phyloP scores from a whole-genome alignment of 345 rosid genomes.

The Corchorus capsularis region DNA sequence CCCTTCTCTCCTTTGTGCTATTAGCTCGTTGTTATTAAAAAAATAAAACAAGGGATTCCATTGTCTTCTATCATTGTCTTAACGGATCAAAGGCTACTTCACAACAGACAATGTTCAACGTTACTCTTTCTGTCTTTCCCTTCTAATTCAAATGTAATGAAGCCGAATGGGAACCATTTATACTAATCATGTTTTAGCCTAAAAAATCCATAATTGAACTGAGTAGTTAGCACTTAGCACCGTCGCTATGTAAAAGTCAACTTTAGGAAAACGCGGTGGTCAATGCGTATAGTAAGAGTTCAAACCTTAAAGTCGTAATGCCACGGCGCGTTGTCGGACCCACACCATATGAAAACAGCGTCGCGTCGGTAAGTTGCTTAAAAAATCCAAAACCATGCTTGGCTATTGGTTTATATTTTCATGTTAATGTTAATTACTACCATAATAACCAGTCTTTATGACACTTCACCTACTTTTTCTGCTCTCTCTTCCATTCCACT shows the following conservation, averaged over 20 bases:
- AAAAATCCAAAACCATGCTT: background rate
- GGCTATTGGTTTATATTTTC: background rate
- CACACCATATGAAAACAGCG: background rate
- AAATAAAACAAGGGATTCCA: too few species aligned
- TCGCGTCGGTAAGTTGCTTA: background rate
- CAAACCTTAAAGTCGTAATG: background rate
- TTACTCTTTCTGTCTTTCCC: background rate
- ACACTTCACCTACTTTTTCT: conserved; percentile 17
- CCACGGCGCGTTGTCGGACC: background rate
- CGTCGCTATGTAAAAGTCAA: background rate
- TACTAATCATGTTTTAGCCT: background rate
- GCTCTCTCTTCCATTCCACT: background rate
- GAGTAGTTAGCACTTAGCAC: background rate
- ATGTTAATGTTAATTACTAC: background rate
- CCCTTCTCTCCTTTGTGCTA: too few species aligned
- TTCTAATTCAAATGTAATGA: background rate
- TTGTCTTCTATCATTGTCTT: too few species aligned
- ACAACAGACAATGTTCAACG: background rate
- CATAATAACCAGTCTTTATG: background rate
- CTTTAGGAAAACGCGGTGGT: background rate
- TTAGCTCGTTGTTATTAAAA: too few species aligned
- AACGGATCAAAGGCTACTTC: too few species aligned
- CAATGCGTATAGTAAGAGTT: background rate
- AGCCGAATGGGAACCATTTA: background rate
- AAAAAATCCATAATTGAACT: background rate